Evolutionary conservation across 2,329 filamentous ascomycete species (phyloP).

Genomic region (Talaromyces verruculosus): DNA sequence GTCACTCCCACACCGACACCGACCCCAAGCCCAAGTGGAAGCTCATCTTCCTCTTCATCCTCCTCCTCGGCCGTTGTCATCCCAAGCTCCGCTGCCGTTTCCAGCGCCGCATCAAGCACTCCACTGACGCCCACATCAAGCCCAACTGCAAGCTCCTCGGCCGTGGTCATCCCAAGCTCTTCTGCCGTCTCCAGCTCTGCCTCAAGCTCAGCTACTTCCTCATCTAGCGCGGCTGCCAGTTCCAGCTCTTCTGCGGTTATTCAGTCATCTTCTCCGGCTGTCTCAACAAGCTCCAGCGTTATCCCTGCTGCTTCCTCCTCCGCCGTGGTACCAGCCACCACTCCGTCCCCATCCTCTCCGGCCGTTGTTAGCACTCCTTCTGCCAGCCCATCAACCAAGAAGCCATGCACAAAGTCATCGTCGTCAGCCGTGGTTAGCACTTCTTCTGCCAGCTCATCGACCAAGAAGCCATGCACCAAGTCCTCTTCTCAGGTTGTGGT

Average conservation of each 20-base stretch:
- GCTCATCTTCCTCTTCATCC: not conserved
- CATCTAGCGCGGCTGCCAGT: not conserved
- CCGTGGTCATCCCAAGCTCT: slow-evolving; percentile 8
- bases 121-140: not conserved
- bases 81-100: slow-evolving; percentile 1
- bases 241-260: slow-evolving; percentile 7
- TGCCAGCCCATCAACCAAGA: not conserved
- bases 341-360: slow-evolving; percentile 1
- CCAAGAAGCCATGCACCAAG: slow-evolving; percentile 8
- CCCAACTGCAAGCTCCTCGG: slow-evolving; percentile 1
- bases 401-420: too few species aligned
- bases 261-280: not conserved
- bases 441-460: not conserved
- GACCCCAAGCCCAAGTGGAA: not conserved
- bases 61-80: not conserved
- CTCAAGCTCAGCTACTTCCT: not conserved
- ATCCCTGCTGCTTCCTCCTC: slow-evolving; percentile 4
- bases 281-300: not conserved
- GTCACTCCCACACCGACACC: not conserved
- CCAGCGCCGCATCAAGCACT: not conserved
- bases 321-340: not conserved
- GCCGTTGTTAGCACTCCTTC: not conserved
- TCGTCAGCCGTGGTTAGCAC: not conserved
- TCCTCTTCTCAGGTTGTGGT: not conserved
- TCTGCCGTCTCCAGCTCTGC: not conserved